Evolutionary conservation across 2,329 filamentous ascomycete species (phyloP), one percentile per base, ranked within the genome.

Genomic region (Tricladium varicosporioides): DNA sequence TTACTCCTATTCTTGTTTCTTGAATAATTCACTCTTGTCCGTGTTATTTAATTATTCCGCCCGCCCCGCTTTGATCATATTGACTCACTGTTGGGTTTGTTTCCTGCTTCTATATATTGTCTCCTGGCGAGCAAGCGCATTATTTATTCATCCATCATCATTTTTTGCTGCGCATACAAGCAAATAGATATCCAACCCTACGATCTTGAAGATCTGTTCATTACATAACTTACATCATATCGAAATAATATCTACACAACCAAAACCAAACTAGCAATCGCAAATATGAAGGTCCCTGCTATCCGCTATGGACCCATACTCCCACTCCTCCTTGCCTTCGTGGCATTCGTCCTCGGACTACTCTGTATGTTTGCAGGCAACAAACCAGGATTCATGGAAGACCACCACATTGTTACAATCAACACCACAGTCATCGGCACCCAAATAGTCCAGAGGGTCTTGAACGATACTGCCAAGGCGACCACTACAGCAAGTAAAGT

Each of bases 321-420:
- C n/a, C 81, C 81, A 5, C 67, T 77, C 44, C 63, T 78, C 45
- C 76, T 78, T 60, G 76, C 78, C 59, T 74, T 80, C 19, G 77
- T 75, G 31, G 80, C 82, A 2, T 78, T 86, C 43, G 75, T 86
- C 16, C 76, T 87, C 45, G 77, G 78, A 15, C 77, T 86, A 63
- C 74, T 86, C 8, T 84, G 80, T 66, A 74, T 87, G 57, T 85
- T 85, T 63, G 83, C 84, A 1, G 84, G 84, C 40, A 76, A 78
- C 40, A 82, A 80, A 64, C 74, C 72, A 51, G 74, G 73, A 14
- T 79, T 85, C 63, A 77, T 87, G 70, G 77, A 84, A 60, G 73
- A 79, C 53, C 83, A 80, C 58, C 73, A 82, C 57, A 72, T 87
- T 32, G 67, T 87, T 40, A 84, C 80, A 3, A 74, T 86, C 62